Evolutionary conservation across 345 rosid genomes (phyloP), one percentile per base, ranked within the genome.

Genomic region (Cardamine chenopodiifolia): DNA sequence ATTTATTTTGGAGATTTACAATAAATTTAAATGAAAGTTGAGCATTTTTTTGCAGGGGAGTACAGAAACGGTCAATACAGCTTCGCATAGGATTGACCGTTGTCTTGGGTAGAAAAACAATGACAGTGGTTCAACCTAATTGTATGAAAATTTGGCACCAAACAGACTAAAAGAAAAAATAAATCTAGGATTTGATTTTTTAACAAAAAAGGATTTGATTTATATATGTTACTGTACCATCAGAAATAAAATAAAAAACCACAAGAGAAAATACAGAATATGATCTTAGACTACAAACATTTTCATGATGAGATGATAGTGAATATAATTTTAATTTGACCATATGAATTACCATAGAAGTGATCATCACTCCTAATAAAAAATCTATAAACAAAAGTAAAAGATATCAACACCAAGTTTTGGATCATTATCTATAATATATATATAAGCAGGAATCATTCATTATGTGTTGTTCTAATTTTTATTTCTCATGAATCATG

Each of bases 61-160:
- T 15, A 42, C 2, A 40, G 52, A 66, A 56, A 57, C 44, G n/a
- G 67, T 57, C 66, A 66, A 23, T 17, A 45, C 20, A 62, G 35
- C 19, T 19, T 45, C 34, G 58, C 11, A 12, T 23, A 45, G 59
- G 59, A 40, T 64, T 22, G 35, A 62, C 68, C 53, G 26, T 26
- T 25, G 23, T 7, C 10, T 47, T 10, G 26, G 40, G 34, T 17
- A 26, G 5, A 74, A 35, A 73, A 32, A 13, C 12, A 40, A 65
- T 23, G 50, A 45, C 66, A 66, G 59, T 45, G 29, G 50, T 58
- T 58, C 31, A 60, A 60, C 74, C 68, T 60, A 68, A 68, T 28
- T 54, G 56, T 19, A 25, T 52, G 47, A 60, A 39, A 50, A 39
- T 37, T 20, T 75, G 62, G 35, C 55, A 59, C 55, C 52, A 67